Conservation (phyloP, 2,329 filamentous ascomycete species). For the Aureobasidium lini region DNA sequence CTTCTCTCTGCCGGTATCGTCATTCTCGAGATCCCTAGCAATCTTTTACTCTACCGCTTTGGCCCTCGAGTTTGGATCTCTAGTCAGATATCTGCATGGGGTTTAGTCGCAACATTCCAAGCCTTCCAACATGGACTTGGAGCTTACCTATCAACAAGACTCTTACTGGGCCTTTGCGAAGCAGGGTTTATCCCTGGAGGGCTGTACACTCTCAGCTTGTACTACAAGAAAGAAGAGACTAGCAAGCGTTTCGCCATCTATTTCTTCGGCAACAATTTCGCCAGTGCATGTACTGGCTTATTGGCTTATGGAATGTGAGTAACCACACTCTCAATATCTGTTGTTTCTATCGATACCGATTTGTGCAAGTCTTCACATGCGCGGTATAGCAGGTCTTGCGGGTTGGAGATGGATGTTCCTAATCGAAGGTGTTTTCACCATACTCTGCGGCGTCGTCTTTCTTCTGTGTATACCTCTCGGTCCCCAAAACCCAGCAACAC, state of each 20-base stretch:
- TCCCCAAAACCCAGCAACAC: background rate
- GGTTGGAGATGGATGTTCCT: conserved; percentile 48
- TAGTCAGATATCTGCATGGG: conserved; percentile 30
- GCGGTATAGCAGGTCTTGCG: conserved; percentile 31
- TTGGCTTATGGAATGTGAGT: conserved; percentile 33
- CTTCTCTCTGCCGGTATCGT: conserved; percentile 28
- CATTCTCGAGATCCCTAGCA: conserved; percentile 25
- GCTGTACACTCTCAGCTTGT: conserved; percentile 37
- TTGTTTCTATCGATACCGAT: background rate
- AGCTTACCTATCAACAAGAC: conserved; percentile 31
- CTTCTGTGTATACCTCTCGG: conserved; percentile 42
- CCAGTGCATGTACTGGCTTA: conserved; percentile 29
- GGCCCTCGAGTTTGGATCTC: conserved; percentile 34
- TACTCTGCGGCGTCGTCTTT: conserved; percentile 45
- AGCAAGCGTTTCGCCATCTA: conserved; percentile 36
- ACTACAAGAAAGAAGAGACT: conserved; percentile 37
- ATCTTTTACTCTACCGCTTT: conserved; percentile 27
- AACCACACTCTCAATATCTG: background rate
- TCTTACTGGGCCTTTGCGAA: conserved; percentile 33
- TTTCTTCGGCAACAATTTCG: conserved; percentile 36
- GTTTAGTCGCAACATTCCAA: conserved; percentile 35
- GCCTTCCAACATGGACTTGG: conserved; percentile 32
- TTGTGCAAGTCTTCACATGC: conserved; percentile 30
- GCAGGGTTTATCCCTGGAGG: conserved; percentile 41
- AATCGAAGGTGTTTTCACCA: conserved; percentile 49